Base-by-base conservation (phyloP, 352 stramenopile genomes). In the Lagenidium giganteum region DNA sequence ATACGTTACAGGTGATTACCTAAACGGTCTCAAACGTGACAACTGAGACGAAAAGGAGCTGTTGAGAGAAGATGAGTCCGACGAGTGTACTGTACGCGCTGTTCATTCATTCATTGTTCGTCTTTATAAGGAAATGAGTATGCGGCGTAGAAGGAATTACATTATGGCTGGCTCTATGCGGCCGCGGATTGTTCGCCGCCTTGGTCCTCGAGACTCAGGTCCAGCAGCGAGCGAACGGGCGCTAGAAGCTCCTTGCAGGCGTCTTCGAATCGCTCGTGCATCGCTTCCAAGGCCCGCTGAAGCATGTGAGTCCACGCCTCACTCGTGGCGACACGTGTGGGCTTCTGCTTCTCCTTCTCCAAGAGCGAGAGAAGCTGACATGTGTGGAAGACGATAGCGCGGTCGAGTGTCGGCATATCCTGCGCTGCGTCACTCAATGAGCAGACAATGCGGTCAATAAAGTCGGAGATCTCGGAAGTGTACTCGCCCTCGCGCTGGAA, bases 341-440 rank as follows among this genome's bases (percentile, higher is more conserved):
- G 42, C 25, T 60, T 47, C 22, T 35, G 59, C 22, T 58, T 71
- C 14, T 47, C 41, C 50, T 69, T 84, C 11, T 67, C 47, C 13
- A 90, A 44, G 25, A 87, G 41, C 41, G 77, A 58, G 11, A 72
- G 35, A 30, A 88, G 41, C 42, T 91, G 75, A 5, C 64, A 65
- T 21, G 60, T 44, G 39, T 88, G 79, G 39, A 81, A 86, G 22
- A 91, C 80, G 27, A 75, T 61, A 6, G 70, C 58, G 16, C 70
- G 75, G 42, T 91, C 79, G 18, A 82, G 78, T 21, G 61, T 54
- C 43, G 69, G 51, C 51, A 81, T 84, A 11, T 66, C 57, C 5
- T 54, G 43, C 2, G 85, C 54, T n/a, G 61, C 73, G 24, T 70
- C 52, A 3, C 62, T 58, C 20, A 87, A 28, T 12, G 57, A 61